Conservation (phyloP, 2,329 filamentous ascomycete genomes). For the Penicillium frequentans region DNA sequence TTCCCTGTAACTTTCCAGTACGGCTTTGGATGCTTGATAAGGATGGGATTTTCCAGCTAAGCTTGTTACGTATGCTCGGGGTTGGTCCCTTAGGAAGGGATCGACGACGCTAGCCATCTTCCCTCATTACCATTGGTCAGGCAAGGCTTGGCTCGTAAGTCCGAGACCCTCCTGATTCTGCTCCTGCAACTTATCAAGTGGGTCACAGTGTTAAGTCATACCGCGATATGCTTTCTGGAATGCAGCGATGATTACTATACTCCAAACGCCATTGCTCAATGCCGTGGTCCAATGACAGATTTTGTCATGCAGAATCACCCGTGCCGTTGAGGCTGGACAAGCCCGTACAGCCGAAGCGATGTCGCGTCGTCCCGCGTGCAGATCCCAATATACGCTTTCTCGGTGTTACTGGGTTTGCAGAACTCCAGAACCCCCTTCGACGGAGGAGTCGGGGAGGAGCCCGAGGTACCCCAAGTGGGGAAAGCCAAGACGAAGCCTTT, state of each 20-base stretch:
- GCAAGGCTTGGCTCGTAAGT: background rate
- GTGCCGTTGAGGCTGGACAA: background rate
- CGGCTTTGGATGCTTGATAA: background rate
- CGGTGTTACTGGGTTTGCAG: background rate
- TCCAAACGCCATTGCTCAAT: background rate
- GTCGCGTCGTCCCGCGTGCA: background rate
- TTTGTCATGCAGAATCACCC: background rate
- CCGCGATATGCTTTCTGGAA: background rate
- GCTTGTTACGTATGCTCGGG: background rate
- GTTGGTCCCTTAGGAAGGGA: background rate
- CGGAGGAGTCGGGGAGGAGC: background rate
- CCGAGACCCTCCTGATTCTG: background rate
- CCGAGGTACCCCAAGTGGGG: background rate
- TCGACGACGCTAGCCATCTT: background rate
- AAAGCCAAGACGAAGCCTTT: background rate
- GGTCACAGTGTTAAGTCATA: background rate
- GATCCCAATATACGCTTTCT: conserved; percentile 1
- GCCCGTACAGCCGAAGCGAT: background rate
- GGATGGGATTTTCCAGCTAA: background rate
- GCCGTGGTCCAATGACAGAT: background rate
- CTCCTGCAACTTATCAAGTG: background rate
- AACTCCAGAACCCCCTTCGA: background rate
- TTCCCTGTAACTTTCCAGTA: background rate
- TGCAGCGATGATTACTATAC: conserved; percentile 1
- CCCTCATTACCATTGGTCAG: background rate